Evolutionary conservation across 148 eudicot species (phyloP).

Genomic region (Chenopodium album): DNA sequence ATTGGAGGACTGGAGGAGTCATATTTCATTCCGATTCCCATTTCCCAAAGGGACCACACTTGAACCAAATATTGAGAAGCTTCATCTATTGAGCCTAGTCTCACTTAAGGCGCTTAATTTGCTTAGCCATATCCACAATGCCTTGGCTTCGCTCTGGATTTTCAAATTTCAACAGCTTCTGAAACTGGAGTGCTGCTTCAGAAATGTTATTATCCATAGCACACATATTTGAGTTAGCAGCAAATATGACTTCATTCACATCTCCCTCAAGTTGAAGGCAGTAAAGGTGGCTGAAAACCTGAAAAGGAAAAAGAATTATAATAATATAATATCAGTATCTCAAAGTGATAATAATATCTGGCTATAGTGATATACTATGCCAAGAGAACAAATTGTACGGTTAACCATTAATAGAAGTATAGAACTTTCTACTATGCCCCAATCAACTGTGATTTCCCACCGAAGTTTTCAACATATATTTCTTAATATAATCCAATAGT

Average conservation of each 20-base stretch:
- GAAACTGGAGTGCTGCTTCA: slow-evolving; percentile 49
- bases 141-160: slow-evolving; percentile 43
- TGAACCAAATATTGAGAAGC: slow-evolving; percentile 2
- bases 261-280: slow-evolving; percentile 86
- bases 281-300: slow-evolving; percentile 76
- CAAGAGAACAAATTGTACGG: background rate
- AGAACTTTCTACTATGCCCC: background rate
- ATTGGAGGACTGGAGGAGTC: background rate
- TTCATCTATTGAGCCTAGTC: background rate
- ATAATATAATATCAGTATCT: background rate
- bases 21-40: background rate
- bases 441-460: background rate
- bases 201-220: slow-evolving; percentile 42
- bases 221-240: slow-evolving; percentile 43
- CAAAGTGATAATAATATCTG: background rate
- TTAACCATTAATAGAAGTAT: background rate
- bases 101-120: slow-evolving; percentile 51
- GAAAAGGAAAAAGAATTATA: slow-evolving; percentile 13
- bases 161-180: slow-evolving; percentile 47
- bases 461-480: background rate
- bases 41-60: background rate
- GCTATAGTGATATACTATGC: background rate
- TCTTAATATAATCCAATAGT: background rate
- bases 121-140: slow-evolving; percentile 49
- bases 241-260: slow-evolving; percentile 88